Conservation (phyloP, 2,329 filamentous ascomycete species). For the Fusarium cyanostomum region DNA sequence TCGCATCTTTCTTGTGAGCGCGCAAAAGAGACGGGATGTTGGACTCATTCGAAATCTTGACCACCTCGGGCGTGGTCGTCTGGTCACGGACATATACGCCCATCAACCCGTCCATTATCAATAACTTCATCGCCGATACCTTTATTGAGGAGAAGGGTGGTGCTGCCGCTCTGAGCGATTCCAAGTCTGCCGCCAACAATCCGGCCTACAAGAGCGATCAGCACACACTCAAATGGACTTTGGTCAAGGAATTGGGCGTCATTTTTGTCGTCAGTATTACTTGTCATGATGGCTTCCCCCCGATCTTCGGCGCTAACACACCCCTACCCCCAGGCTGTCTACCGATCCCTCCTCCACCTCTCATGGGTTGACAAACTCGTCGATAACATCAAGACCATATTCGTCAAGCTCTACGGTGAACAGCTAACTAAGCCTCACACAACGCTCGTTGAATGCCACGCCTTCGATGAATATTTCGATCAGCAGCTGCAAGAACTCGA, state of each 20-base stretch:
- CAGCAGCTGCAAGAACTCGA: conserved; percentile 88
- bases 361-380: conserved; percentile 98
- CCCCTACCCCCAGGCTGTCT: conserved; percentile 76
- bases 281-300: conserved; percentile 34
- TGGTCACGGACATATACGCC: conserved; percentile 91
- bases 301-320: conserved; percentile 38
- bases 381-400: conserved; percentile 93
- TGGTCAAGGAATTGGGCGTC: conserved; percentile 89
- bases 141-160: conserved; percentile 94
- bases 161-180: conserved; percentile 67
- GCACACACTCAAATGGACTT: conserved; percentile 94
- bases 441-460: conserved; percentile 78
- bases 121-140: conserved; percentile 93
- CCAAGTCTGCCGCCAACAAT: conserved; percentile 68
- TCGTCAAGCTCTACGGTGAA: conserved; percentile 88
- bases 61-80: conserved; percentile 93
- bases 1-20: conserved; percentile 12
- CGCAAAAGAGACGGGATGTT: conserved; percentile 69
- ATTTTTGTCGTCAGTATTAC: conserved; percentile 81
- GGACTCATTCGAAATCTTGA: conserved; percentile 96
- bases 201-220: conserved; percentile 88
- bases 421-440: conserved; percentile 84
- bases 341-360: conserved; percentile 92
- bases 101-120: conserved; percentile 84
- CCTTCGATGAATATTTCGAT: conserved; percentile 94